phyloP scores from a whole-genome alignment of 495 filamentous ascomycete genomes.

The Neurospora pannonica region DNA sequence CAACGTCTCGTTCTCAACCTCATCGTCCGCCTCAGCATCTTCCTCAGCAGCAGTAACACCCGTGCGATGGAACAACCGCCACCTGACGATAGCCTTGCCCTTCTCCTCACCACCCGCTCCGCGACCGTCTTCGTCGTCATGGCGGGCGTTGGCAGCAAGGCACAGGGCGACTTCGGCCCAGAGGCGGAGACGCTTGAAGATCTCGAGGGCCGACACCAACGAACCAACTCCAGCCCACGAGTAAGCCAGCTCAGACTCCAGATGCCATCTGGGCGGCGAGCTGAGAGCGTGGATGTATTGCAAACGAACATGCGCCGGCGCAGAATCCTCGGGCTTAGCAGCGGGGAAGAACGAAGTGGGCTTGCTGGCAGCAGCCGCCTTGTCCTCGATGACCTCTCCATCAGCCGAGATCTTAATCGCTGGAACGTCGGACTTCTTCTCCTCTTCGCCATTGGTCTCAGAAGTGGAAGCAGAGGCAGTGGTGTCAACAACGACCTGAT shows the following conservation, averaged over 20 bases:
- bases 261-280: conserved; percentile 81
- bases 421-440: conserved; percentile 21
- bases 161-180: conserved; percentile 95
- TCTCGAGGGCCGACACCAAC: conserved; percentile 82
- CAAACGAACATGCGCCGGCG: conserved; percentile 64
- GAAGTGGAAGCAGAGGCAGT: conserved; percentile 32
- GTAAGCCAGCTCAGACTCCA: conserved; percentile 86
- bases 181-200: conserved; percentile 88
- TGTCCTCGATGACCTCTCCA: conserved; percentile 3
- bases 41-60: conserved; percentile 16
- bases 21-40: conserved; percentile 35
- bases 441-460: conserved; percentile 3
- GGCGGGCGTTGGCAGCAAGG: conserved; percentile 44
- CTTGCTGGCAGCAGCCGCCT: conserved; percentile 14
- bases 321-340: conserved; percentile 65
- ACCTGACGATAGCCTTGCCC: conserved; percentile 61
- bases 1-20: conserved; percentile 37
- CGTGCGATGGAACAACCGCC: conserved; percentile 63
- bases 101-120: conserved; percentile 58
- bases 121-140: conserved; percentile 51
- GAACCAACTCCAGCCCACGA: conserved; percentile 84
- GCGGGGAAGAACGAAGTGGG: conserved; percentile 75
- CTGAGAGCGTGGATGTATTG: conserved; percentile 72
- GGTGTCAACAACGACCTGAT: conserved; percentile 91
- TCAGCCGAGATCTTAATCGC: conserved; percentile 28